Evolutionary conservation across 2,329 filamentous ascomycete genomes (phyloP), one percentile per base, ranked within the genome.

Genomic region (Claviceps paspali): DNA sequence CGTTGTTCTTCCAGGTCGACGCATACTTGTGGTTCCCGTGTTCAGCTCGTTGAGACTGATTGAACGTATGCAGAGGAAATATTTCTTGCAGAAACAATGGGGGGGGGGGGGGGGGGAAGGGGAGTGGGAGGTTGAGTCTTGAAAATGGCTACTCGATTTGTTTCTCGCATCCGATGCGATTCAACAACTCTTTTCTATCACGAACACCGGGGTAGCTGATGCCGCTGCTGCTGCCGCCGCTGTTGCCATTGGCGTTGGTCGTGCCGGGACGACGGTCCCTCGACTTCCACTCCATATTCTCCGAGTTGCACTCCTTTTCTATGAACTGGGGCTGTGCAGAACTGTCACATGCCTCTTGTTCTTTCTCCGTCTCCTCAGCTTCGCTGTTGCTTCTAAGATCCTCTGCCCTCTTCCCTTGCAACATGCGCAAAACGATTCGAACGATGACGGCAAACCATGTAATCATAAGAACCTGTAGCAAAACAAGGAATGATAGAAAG

Each of bases 131-230:
- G n/a, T n/a, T n/a, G n/a, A n/a, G n/a, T n/a, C n/a, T n/a, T n/a
- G n/a, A n/a, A n/a, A n/a, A n/a, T n/a, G n/a, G n/a, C n/a, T n/a
- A 34, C 11, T 27, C 33, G 1, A 34, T 34, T 14, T 34, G 22
- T 18, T 34, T 34, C 17, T 34, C 33, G 18, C 33, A 34, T 18
- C 33, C 33, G n/a, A 34, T 34, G 18, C 33, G 33, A 8, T 34
- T 34, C 31, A 33, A 23, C 15, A 33, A 6, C 31, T 33, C 31
- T 24, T 26, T 34, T 6, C 33, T 21, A 17, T 27, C 22, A 87
- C 60, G 47, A 96, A 94, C 76, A 94, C 82, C 43, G 67, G 69
- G 52, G 96, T 93, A 82, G 86, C 15, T 14, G n/a, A 30, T 15
- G 28, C 9, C 27, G 27, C 9, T 29, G 27, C 15, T 29, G 12